A percentile compares a stretch with the other conserved stretches of the same genome.
These are phyloP conservation scores for Boletus pseudopeckii DNA, from an alignment of 768 basidiomycete species.

Conservation along the genomic window DNA sequence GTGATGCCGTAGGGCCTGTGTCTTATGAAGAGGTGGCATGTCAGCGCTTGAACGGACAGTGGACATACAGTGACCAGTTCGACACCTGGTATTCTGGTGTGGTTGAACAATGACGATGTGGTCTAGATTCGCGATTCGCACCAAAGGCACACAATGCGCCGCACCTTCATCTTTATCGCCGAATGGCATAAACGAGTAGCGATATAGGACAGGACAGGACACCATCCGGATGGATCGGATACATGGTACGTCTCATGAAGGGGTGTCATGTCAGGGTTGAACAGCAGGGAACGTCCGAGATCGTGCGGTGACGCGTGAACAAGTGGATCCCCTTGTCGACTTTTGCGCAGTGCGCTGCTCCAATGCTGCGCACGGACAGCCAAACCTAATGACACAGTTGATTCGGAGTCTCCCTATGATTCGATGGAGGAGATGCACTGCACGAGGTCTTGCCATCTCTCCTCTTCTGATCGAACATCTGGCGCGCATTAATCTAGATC, in stretches of 20 bases:
- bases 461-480: neutral
- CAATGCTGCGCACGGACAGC: neutral
- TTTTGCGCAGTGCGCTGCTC: neutral
- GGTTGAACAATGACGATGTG: neutral
- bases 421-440: neutral
- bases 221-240: neutral
- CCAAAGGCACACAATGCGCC: neutral
- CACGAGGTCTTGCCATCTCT: neutral
- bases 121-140: neutral
- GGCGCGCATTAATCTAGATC: neutral
- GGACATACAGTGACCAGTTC: neutral
- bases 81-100: neutral
- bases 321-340: neutral
- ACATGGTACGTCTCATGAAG: constrained; percentile 3
- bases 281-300: neutral
- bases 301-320: neutral
- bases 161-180: neutral
- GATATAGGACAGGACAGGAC: neutral
- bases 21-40: neutral
- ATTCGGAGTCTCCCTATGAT: neutral
- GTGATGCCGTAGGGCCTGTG: neutral
- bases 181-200: neutral
- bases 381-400: neutral
- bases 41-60: neutral
- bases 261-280: neutral